Evolutionary conservation across 2,329 filamentous ascomycete species (phyloP), one percentile per base, ranked within the genome.

Genomic region (Fusarium sp.): DNA sequence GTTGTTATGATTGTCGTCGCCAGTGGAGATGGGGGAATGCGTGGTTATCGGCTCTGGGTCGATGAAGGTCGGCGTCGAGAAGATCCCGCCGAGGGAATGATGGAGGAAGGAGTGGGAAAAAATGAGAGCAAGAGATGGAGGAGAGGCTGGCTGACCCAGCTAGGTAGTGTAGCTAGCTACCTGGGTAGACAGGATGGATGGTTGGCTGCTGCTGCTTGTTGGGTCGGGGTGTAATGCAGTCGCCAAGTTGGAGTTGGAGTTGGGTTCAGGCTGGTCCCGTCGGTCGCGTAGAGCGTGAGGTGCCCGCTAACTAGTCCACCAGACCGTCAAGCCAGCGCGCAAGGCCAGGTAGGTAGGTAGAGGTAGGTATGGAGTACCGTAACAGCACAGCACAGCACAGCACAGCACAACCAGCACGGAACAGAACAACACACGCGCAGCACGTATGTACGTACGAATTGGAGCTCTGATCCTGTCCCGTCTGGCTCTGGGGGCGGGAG

Each of bases 211-310:
- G 24, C 59, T 71, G 72, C 63, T 75, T 69, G 68, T 75, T 75
- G 69, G 72, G 68, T 66, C 69, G 45, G 71, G 68, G 66, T 67
- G 76, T 69, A 74, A 70, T 76, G 73, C 66, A 76, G 73, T 77
- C 70, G 65, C 72, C 59, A 68, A 77, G 69, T 78, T 78, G 71
- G 75, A 75, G 73, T 73, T 75, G 64, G 66, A 71, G 69, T 73
- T 75, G 65, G 67, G 71, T 74, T 69, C 68, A 20, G 48, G 56
- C 22, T 20, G 22, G 56, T 54, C 56, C 52, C 24, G 45, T 50
- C 43, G 20, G 64, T 63, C 67, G 67, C 63, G 58, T 61, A 56
- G 31, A 66, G 63, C 57, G 57, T 62, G 24, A 29, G 24, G 45
- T 50, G 45, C 45, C 45, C 45, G 14, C 16, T 50, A 50, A n/a